These are phyloP conservation scores for Didymosphaeria variabile DNA, from an alignment of 2,329 filamentous ascomycete species.

Conservation along the genomic window DNA sequence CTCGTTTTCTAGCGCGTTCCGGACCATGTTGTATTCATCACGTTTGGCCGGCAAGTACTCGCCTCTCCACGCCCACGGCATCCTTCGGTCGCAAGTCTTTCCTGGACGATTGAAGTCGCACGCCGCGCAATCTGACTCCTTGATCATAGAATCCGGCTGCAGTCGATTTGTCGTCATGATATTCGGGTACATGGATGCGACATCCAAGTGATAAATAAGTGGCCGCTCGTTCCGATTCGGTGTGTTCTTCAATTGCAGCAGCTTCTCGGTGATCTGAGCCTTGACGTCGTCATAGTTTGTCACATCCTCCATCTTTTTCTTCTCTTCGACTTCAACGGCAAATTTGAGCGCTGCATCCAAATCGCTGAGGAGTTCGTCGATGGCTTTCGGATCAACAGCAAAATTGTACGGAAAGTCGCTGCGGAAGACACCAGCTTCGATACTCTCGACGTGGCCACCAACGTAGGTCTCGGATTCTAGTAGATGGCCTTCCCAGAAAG, in stretches of 20 bases:
- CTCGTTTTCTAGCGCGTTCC: constrained; percentile 89
- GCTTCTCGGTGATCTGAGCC: constrained; percentile 76
- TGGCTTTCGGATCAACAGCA: constrained; percentile 83
- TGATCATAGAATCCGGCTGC: constrained; percentile 98
- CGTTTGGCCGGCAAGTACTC: constrained; percentile 95
- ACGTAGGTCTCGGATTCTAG: constrained; percentile 98
- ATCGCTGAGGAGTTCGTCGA: constrained; percentile 87
- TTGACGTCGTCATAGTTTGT: constrained; percentile 71
- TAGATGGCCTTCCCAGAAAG: constrained; percentile 96
- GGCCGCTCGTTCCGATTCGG: constrained; percentile 87
- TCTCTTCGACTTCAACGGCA: constrained; percentile 66
- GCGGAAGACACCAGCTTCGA: constrained; percentile 96
- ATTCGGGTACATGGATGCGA: constrained; percentile 99
- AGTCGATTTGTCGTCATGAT: constrained; percentile 99
- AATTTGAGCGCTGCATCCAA: constrained; percentile 90
- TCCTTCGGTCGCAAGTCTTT: constrained; percentile 92
- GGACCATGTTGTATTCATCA: constrained; percentile 99
- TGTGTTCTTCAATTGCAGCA: constrained; percentile 78
- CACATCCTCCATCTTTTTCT: constrained; percentile 61
- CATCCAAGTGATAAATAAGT: constrained; percentile 96
- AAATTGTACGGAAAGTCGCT: constrained; percentile 97
- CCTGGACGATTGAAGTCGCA: constrained; percentile 98
- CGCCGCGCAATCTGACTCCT: constrained; percentile 93
- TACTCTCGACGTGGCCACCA: constrained; percentile 98
- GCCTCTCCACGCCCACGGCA: constrained; percentile 98